Evolutionary conservation across 2,329 filamentous ascomycete species (phyloP).

Genomic region (Drechslerella dactyloides): DNA sequence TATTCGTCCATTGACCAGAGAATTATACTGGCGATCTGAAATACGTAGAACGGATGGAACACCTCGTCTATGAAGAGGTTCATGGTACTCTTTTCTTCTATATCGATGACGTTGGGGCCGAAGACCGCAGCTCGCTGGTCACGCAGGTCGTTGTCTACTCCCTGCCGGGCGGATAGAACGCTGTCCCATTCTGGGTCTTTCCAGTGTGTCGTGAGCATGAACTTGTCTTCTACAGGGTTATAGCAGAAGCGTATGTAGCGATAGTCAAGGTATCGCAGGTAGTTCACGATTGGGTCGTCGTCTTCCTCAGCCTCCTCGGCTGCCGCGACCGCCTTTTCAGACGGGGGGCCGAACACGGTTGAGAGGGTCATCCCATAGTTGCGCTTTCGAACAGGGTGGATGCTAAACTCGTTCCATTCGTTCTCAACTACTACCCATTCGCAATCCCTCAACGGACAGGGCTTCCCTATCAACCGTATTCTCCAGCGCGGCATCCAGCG

Average conservation of each 20-base stretch:
- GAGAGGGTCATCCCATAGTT: constrained; percentile 69
- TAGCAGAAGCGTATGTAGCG: constrained; percentile 93
- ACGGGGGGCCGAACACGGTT: constrained; percentile 63
- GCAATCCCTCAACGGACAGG: constrained; percentile 73
- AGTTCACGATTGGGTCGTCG: constrained; percentile 74
- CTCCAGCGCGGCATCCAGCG: constrained; percentile 91
- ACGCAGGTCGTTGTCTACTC: constrained; percentile 88
- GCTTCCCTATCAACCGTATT: constrained; percentile 74
- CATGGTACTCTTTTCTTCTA: constrained; percentile 82
- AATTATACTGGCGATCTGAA: constrained; percentile 90
- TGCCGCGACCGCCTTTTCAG: constrained; percentile 66
- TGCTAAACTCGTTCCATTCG: constrained; percentile 89
- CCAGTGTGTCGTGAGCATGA: constrained; percentile 85
- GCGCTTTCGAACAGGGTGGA: constrained; percentile 71
- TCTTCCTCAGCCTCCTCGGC: constrained; percentile 71
- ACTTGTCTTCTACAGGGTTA: constrained; percentile 86
- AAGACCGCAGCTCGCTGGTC: constrained; percentile 83
- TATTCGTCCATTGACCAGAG: constrained; percentile 96
- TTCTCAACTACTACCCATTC: constrained; percentile 96
- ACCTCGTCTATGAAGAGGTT: constrained; percentile 90
- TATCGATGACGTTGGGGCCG: constrained; percentile 87
- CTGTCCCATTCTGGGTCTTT: constrained; percentile 90
- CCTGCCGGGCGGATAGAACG: constrained; percentile 73
- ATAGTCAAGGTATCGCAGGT: constrained; percentile 83
- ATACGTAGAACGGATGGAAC: constrained; percentile 97